Evolutionary conservation across 2,329 filamentous ascomycete species (phyloP).

Genomic region (Diaporthe citriasiana): DNA sequence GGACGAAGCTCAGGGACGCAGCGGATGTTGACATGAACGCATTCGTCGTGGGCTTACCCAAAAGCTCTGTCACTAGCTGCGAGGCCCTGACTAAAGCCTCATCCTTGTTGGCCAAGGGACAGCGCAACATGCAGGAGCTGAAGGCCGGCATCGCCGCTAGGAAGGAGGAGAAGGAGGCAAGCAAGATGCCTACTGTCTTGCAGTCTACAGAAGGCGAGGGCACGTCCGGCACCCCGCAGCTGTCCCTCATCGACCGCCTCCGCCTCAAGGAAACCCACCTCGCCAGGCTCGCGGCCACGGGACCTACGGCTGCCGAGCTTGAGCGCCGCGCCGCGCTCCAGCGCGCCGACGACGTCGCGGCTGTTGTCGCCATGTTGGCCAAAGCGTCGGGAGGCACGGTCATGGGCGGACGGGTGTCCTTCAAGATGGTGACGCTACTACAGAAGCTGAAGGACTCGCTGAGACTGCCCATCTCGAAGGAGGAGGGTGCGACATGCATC

Average conservation of each 20-base stretch:
- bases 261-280: constrained; percentile 76
- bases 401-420: constrained; percentile 72
- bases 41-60: constrained; percentile 71
- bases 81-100: constrained; percentile 66
- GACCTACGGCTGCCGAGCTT: constrained; percentile 67
- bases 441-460: constrained; percentile 79
- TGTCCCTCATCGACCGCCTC: constrained; percentile 82
- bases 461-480: constrained; percentile 65
- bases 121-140: constrained; percentile 77
- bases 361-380: constrained; percentile 76
- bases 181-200: constrained; percentile 48
- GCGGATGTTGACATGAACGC: constrained; percentile 53
- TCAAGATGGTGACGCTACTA: constrained; percentile 73
- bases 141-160: constrained; percentile 71
- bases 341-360: constrained; percentile 76
- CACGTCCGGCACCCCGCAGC: constrained; percentile 56
- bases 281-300: constrained; percentile 57
- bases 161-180: constrained; percentile 60
- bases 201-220: constrained; percentile 58
- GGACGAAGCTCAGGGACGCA: constrained; percentile 52
- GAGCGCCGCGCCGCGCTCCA: constrained; percentile 75
- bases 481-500: constrained; percentile 66
- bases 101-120: constrained; percentile 74
- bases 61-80: constrained; percentile 66
- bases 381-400: constrained; percentile 59